Evolutionary conservation across 257 asterid genomes (phyloP).

Genomic region (Fraxinus excelsior): DNA sequence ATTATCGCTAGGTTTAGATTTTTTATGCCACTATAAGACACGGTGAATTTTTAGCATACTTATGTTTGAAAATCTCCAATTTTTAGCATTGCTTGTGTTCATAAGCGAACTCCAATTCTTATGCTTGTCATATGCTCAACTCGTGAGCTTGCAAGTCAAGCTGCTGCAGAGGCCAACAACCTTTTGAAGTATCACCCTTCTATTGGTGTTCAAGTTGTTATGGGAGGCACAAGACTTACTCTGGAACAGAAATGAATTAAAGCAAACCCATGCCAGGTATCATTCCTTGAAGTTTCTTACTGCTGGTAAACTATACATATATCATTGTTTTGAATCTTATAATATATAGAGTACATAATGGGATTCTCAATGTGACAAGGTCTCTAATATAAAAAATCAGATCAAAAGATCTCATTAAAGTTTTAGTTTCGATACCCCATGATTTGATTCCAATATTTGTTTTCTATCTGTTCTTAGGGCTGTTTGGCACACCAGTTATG

Average conservation of each 20-base stretch:
- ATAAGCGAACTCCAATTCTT: conserved; percentile 67
- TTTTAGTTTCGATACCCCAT: background rate
- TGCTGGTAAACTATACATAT: background rate
- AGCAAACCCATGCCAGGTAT: conserved; percentile 94
- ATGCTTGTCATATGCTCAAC: conserved; percentile 96
- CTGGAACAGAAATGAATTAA: conserved; percentile 90
- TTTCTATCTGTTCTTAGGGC: background rate
- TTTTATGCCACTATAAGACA: background rate
- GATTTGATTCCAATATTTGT: background rate
- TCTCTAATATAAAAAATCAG: background rate
- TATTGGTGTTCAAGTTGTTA: conserved; percentile 95
- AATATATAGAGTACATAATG: background rate
- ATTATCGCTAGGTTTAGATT: background rate
- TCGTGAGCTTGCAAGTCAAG: conserved; percentile 94
- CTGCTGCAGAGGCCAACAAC: conserved; percentile 85
- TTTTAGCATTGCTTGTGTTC: conserved; percentile 54
- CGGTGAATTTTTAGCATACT: conserved; percentile 9
- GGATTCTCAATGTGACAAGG: background rate
- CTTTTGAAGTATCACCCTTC: conserved; percentile 91
- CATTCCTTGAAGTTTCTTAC: background rate
- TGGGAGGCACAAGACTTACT: conserved; percentile 86
- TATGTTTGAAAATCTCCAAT: conserved; percentile 20
- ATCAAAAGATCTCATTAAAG: background rate
- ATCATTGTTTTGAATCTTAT: background rate
- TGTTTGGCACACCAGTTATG: too few relatives aligned